Evolutionary conservation across 2,329 filamentous ascomycete genomes (phyloP).

Genomic region (Mycosphaerella sp.): DNA sequence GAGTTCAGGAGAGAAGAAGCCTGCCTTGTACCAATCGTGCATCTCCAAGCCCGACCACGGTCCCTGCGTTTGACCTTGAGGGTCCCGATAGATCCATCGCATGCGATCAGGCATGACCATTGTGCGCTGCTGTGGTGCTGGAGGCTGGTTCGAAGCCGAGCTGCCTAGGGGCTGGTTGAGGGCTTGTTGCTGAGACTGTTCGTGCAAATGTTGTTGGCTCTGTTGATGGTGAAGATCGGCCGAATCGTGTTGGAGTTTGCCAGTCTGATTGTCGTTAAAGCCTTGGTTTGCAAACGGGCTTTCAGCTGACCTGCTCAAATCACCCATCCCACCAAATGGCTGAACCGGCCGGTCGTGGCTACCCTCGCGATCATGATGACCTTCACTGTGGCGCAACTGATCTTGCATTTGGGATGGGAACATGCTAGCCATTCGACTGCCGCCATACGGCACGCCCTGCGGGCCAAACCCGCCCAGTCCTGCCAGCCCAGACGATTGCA

Average conservation of each 20-base stretch:
- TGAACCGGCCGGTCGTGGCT: constrained; percentile 39
- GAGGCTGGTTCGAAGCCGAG: constrained; percentile 60
- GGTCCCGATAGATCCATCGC: constrained; percentile 97
- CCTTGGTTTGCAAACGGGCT: constrained; percentile 45
- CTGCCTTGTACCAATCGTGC: constrained; percentile 99
- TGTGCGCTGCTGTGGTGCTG: constrained; percentile 63
- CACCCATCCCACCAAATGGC: constrained; percentile 25
- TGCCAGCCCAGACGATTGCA: constrained; percentile 67
- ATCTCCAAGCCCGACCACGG: constrained; percentile 96
- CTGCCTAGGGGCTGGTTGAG: constrained; percentile 36
- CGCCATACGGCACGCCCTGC: constrained; percentile 46
- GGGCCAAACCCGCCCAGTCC: constrained; percentile 64
- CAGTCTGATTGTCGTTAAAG: constrained; percentile 15
- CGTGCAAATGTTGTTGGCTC: constrained; percentile 15
- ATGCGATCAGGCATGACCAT: constrained; percentile 99
- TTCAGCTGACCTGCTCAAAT: constrained; percentile 44
- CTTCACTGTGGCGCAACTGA: constrained; percentile 60
- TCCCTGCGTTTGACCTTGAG: constrained; percentile 83
- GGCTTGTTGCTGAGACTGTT: constrained; percentile 10
- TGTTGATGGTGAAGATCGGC: constrained; percentile 19
- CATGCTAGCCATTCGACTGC: constrained; percentile 55
- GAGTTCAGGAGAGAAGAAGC: constrained; percentile 92
- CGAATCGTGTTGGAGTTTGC: constrained; percentile 17
- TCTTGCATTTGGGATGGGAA: constrained; percentile 88
- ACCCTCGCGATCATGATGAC: constrained; percentile 47